Base-by-base conservation (phyloP, 768 basidiomycete genomes). In the Tulasnella sp. region DNA sequence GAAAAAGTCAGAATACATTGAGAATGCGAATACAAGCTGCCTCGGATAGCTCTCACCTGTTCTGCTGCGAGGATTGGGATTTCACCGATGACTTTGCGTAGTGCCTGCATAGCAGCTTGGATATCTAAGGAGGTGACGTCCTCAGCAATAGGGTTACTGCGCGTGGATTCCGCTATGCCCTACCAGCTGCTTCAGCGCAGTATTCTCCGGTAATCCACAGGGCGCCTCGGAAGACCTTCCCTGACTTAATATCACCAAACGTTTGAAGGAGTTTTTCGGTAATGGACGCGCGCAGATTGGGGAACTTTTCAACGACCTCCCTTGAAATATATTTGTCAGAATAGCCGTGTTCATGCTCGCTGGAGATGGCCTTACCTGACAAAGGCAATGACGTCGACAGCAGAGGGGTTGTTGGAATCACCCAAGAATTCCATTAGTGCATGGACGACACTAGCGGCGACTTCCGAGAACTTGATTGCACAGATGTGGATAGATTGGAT, bases 191-290 rank as follows among this genome's bases (percentile, higher is more conserved):
- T 28, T 85, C 85, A 9, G 85, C 83, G 54, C 94, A 92, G 83
- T 99, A 99, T 87, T 99, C 97, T 82, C 98, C 97, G n/a, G 98
- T 89, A 82, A 99, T 98, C 97, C 98, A 99, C 74, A 99, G 90
- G 24, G 98, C 90, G 9, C 97, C 98, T 6, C 96, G 92, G 89
- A 94, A 98, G 34, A 99, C 97, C 86, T 98, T 99, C 79, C 96
- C 96, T 0, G 95, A 96, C 86, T 96, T 96, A 87, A 98, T 95
- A 81, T 95, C 95, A 79, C 89, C 84, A 74, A 98, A 91, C 0
- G 95, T 94, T 42, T 90, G 87, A 73, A 93, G 91, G 77, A 99
- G 91, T 84, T 96, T 96, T 84, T 94, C 92, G 80, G 93, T 93
- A 83, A 99, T 96, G 11, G 93, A 90, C 2, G 88, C 84, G 11